Evolutionary conservation across 1,284 basidiomycete genomes (phyloP).

Genomic region (Ustilago shanxiensis): DNA sequence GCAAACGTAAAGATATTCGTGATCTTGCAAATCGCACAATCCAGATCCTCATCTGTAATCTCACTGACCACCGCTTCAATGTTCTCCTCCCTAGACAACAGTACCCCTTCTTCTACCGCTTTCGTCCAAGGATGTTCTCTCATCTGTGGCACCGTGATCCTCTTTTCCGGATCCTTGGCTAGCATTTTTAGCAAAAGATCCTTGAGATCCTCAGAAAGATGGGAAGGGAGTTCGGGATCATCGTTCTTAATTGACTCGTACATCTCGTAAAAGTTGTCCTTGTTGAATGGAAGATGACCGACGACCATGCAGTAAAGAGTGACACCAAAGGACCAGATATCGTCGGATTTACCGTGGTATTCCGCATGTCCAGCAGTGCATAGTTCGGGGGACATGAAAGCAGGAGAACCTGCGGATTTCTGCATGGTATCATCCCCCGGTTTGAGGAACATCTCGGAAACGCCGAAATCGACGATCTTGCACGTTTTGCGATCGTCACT

Average conservation of each 20-base stretch:
- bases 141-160: constrained; percentile 59
- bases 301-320: constrained; percentile 75
- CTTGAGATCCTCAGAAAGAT: constrained; percentile 47
- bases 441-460: constrained; percentile 74
- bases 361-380: constrained; percentile 59
- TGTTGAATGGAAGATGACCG: constrained; percentile 74
- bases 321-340: constrained; percentile 75
- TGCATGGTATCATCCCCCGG: constrained; percentile 72
- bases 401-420: constrained; percentile 73
- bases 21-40: constrained; percentile 65
- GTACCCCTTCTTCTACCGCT: constrained; percentile 28
- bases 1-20: constrained; percentile 68
- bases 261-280: constrained; percentile 72
- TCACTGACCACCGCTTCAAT: constrained; percentile 55
- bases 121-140: constrained; percentile 64
- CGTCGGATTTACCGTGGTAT: constrained; percentile 73
- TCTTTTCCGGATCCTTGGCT: constrained; percentile 57
- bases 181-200: constrained; percentile 61
- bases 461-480: constrained; percentile 76
- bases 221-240: constrained; percentile 57
- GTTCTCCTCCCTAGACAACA: constrained; percentile 59
- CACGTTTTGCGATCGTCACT: constrained; percentile 72
- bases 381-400: constrained; percentile 75
- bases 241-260: constrained; percentile 72
- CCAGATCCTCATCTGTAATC: constrained; percentile 68